Base-by-base conservation (phyloP, 352 stramenopile genomes). In the Globisporangium cystogenes region DNA sequence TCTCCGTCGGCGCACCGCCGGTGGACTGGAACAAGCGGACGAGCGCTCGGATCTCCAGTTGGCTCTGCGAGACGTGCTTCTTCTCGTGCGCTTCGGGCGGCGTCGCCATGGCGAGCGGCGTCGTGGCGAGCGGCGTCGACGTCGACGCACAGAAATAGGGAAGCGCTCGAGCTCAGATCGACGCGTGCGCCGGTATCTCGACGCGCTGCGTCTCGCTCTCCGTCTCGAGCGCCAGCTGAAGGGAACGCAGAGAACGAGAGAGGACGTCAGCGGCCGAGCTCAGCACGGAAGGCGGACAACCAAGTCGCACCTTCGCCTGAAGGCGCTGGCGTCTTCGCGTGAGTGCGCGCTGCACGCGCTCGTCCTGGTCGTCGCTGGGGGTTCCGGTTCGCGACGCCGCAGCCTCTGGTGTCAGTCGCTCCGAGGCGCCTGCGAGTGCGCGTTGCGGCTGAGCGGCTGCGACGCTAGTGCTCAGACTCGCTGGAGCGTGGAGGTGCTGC, bases 41-140 rank as follows among this genome's bases (percentile, higher is more conserved):
- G n/a, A 87, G 52, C 16, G 72, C 65, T 41, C 74, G 59, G 29
- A 86, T 41, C 59, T 87, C 76, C 39, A 72, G 51, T 18, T 82
- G 68, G 24, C 60, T 58, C 7, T 72, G 64, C 18, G 67, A 66
- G 7, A 53, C 58, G 42, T 72, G 67, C 29, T 57, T 72, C 47
- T 59, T 48, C 36, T 68, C 50, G 16, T 33, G 20, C 4, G 40
- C 36, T 15, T 23, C 23, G 5, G 21, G 48, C 5, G 16, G 16
- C 24, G n/a, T n/a, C n/a, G n/a, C n/a, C n/a, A n/a, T n/a, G n/a
- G n/a, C n/a, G n/a, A n/a, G n/a, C n/a, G n/a, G n/a, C n/a, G n/a
- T n/a, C n/a, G n/a, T n/a, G n/a, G n/a, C n/a, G n/a, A n/a, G n/a
- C n/a, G n/a, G n/a, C n/a, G n/a, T n/a, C n/a, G n/a, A n/a, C n/a